Conservation (phyloP, 2,329 filamentous ascomycete species). For the Diaporthe batatas region DNA sequence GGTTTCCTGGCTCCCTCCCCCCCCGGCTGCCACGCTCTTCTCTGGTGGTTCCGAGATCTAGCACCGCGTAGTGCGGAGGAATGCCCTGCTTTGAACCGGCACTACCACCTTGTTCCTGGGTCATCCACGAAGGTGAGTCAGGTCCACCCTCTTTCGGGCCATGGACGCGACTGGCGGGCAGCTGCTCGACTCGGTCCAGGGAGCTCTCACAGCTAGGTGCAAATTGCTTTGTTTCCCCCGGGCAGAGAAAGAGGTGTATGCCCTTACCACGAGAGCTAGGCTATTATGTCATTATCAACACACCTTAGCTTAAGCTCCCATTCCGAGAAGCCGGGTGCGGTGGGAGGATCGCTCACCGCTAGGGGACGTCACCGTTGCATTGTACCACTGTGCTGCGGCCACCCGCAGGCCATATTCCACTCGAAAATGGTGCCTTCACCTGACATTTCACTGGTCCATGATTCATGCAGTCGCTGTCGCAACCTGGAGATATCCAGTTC, state of each 20-base stretch:
- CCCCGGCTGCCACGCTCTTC: slow-evolving; percentile 1
- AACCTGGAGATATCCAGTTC: slow-evolving; percentile 4
- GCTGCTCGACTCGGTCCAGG: background rate
- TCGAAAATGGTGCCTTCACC: slow-evolving; percentile 3
- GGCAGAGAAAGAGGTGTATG: background rate
- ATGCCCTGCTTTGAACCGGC: slow-evolving; percentile 7
- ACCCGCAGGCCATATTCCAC: background rate
- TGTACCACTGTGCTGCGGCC: slow-evolving; percentile 3
- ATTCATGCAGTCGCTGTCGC: slow-evolving; percentile 14
- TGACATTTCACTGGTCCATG: slow-evolving; percentile 4
- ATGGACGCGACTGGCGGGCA: slow-evolving; percentile 4
- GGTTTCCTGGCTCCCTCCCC: slow-evolving; percentile 1
- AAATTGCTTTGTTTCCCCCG: background rate
- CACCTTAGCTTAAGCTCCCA: background rate
- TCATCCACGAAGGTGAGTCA: slow-evolving; percentile 24
- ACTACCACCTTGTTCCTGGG: slow-evolving; percentile 21
- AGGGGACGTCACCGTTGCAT: slow-evolving; percentile 1
- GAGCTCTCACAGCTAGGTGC: background rate
- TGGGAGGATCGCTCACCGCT: slow-evolving; percentile 6
- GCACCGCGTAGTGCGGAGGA: slow-evolving; percentile 20
- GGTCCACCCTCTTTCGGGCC: slow-evolving; percentile 11
- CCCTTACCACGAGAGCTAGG: background rate
- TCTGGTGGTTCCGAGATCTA: slow-evolving; percentile 25
- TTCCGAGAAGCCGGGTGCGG: background rate
- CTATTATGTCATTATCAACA: background rate